phyloP scores from a whole-genome alignment of 305 asterid genomes.

The Nicotiana rustica region DNA sequence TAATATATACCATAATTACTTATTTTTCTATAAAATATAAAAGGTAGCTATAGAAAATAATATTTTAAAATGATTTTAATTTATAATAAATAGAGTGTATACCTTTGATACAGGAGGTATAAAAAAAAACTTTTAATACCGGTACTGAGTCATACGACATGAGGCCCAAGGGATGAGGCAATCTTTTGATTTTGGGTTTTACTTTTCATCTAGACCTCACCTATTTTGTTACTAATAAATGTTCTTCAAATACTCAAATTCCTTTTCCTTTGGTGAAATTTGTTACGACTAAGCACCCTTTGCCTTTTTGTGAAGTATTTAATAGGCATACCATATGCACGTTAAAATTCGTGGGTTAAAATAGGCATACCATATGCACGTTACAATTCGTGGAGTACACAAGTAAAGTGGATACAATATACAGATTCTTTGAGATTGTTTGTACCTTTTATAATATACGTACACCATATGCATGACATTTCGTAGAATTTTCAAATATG shows the following conservation, averaged over 20 bases:
- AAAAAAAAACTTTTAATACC: not conserved
- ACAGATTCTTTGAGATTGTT: too few relatives aligned
- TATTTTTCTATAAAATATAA: too few relatives aligned
- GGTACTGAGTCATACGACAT: not conserved
- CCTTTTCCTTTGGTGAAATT: slow-evolving; percentile 46
- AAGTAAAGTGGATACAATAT: too few relatives aligned
- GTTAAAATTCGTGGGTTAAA: too few relatives aligned
- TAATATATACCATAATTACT: too few relatives aligned
- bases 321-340: not conserved
- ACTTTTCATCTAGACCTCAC: slow-evolving; percentile 54
- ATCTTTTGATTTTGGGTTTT: slow-evolving; percentile 26
- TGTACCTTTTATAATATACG: not conserved
- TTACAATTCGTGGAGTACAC: too few relatives aligned
- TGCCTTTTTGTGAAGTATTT: not conserved
- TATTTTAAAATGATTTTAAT: too few relatives aligned
- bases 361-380: too few relatives aligned
- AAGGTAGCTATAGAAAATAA: too few relatives aligned
- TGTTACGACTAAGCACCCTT: slow-evolving; percentile 46
- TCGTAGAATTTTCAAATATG: not conserved
- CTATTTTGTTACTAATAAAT: not conserved
- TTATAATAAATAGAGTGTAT: too few relatives aligned
- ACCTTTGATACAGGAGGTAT: too few relatives aligned
- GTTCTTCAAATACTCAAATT: slow-evolving; percentile 34
- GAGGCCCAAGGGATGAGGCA: not conserved
- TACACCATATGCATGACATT: not conserved